Evolutionary conservation across 495 filamentous ascomycete genomes (phyloP).

Genomic region (Aspergillus hancockii): DNA sequence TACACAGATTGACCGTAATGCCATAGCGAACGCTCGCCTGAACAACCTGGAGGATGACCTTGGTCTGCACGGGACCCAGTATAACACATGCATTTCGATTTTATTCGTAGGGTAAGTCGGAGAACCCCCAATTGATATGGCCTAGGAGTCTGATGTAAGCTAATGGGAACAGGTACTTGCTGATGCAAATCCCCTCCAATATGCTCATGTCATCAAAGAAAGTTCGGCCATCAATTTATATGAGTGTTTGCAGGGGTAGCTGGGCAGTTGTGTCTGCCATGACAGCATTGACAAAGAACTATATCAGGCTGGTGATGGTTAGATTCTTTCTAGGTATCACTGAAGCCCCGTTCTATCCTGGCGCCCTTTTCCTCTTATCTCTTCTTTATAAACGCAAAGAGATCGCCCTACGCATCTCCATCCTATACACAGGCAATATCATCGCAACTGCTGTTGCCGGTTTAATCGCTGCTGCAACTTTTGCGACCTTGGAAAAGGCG

Average conservation of each 20-base stretch:
- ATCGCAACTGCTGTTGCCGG: conserved; percentile 45
- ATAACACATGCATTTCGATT: conserved; percentile 53
- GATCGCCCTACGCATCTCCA: conserved; percentile 38
- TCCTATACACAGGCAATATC: conserved; percentile 43
- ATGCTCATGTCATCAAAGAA: conserved; percentile 45
- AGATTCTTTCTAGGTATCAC: conserved; percentile 40
- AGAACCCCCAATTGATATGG: too few species aligned
- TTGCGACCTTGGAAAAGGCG: conserved; percentile 11
- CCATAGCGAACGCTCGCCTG: conserved; percentile 25
- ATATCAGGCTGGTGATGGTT: conserved; percentile 33
- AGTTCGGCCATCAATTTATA: conserved; percentile 21
- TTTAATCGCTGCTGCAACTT: conserved; percentile 37
- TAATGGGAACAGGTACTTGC: conserved; percentile 45
- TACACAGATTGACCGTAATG: conserved; percentile 21
- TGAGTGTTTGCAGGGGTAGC: conserved; percentile 38
- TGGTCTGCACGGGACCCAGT: conserved; percentile 38
- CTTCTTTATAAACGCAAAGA: conserved; percentile 48
- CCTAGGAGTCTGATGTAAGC: too few species aligned
- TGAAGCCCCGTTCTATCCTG: conserved; percentile 51
- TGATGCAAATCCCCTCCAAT: conserved; percentile 60
- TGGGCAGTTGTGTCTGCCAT: conserved; percentile 46
- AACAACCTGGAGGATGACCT: conserved; percentile 41
- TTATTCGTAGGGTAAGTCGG: conserved; percentile 50
- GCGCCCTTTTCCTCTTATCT: conserved; percentile 40
- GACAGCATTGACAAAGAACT: conserved; percentile 39